Evolutionary conservation across 2,329 filamentous ascomycete species (phyloP), one percentile per base, ranked within the genome.

Genomic region (Metarhizium album): DNA sequence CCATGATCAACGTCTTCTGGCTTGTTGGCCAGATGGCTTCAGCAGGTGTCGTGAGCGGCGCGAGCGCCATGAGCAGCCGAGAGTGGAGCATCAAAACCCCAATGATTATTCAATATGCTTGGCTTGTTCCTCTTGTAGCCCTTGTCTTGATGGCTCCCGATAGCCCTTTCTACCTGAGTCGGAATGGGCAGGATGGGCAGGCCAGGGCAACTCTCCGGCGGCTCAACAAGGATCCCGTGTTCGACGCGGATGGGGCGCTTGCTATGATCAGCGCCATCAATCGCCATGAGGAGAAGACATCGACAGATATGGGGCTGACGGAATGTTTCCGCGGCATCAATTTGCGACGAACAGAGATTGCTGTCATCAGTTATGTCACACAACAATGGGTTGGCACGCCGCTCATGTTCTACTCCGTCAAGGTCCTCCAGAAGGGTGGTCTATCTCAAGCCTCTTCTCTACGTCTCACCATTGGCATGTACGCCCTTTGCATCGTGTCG

Each of bases 351-450:
- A 70, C 67, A 5, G 67, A 69, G 56, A 67, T 70, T 33, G 62
- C 65, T 37, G 62, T 66, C 60, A 74, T 77, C 69, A 70, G 72
- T 18, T 78, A 73, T 71, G 70, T 74, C 0, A 76, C 76, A 14
- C 76, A 79, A 55, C 76, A 76, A 52, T 62, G 76, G 2, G 72
- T 73, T 51, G 74, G 76, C 43, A 73, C 74, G 50, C 70, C 73
- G 2, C 75, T 79, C 58, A 74, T 74, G 24, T 70, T 70, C 48
- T 79, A 76, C 58, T 74, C 73, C 2, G 74, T 74, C 9, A 77
- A 78, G 57, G 63, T 70, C 51, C 73, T 78, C 52, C 64, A 74
- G 52, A 73, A 76, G 59, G 74, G 72, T 3, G 75, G 75, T 6
- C 61, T 78, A 23, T 55, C 55, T 4, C 58, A 65, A 14, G 59